Percentiles rank a stretch among this genome's conserved stretches.
phyloP scores from a whole-genome alignment of 2,329 filamentous ascomycete species.

The Dendrostoma leiphaemia region DNA sequence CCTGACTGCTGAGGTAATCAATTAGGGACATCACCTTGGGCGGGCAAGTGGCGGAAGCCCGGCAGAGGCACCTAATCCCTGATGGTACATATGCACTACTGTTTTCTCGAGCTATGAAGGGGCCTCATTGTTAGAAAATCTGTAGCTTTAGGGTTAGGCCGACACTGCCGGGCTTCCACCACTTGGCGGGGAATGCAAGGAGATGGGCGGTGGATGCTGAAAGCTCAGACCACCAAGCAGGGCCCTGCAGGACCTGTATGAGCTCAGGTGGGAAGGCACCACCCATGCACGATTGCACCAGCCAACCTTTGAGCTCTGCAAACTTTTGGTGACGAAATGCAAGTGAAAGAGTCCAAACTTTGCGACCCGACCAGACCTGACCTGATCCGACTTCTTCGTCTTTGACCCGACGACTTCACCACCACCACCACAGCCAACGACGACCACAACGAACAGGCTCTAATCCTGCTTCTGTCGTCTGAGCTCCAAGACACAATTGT shows the following conservation, averaged over 20 bases:
- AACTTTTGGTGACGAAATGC: constrained; percentile 5
- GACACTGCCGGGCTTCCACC: too few species aligned
- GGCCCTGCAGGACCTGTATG: background rate
- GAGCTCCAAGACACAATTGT: too few species aligned
- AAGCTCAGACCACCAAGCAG: background rate
- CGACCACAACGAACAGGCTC: constrained; percentile 1
- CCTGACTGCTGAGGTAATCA: background rate
- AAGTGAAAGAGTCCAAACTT: background rate
- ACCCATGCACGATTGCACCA: too few species aligned
- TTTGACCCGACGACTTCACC: background rate
- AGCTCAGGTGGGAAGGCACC: too few species aligned
- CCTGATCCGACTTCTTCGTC: too few species aligned
- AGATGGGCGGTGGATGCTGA: background rate
- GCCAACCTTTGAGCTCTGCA: background rate
- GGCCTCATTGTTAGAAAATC: background rate
- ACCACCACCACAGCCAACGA: background rate
- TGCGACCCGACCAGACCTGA: background rate
- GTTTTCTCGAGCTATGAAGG: too few species aligned
- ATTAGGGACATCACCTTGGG: background rate
- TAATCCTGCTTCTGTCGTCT: background rate
- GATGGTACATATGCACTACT: too few species aligned
- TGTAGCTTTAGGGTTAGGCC: background rate
- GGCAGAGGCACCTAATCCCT: too few species aligned
- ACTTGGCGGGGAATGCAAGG: too few species aligned
- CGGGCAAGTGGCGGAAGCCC: too few species aligned